Percentiles rank a stretch among this genome's conserved stretches.
phyloP scores from a whole-genome alignment of 192 early-diverging fungal genomes.

The Thoreauomyces humboldtii region DNA sequence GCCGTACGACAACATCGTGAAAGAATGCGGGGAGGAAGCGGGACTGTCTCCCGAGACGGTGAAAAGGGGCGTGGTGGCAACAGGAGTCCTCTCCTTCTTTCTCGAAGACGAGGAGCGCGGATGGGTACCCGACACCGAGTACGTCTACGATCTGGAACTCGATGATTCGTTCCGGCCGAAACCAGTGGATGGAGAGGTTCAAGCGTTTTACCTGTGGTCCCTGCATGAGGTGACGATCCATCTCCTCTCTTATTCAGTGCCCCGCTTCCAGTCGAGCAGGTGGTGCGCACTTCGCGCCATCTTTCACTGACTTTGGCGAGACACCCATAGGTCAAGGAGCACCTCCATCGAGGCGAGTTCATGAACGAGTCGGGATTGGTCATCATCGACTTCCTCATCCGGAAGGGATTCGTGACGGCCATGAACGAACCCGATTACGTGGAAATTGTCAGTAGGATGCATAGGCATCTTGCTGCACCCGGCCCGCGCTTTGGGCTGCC shows the following conservation, averaged over 20 bases:
- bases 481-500: conserved; percentile 44
- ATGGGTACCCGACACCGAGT: conserved; percentile 82
- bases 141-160: conserved; percentile 81
- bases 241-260: not conserved
- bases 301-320: too few relatives aligned
- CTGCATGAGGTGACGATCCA: conserved; percentile 68
- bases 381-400: conserved; percentile 82
- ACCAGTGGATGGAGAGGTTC: conserved; percentile 85
- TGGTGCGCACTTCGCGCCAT: too few relatives aligned
- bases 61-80: not conserved
- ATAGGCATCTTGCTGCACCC: conserved; percentile 67
- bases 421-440: conserved; percentile 83
- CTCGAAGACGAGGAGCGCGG: conserved; percentile 44
- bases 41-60: conserved; percentile 39
- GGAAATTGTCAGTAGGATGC: conserved; percentile 63
- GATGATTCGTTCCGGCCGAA: conserved; percentile 55
- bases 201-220: conserved; percentile 68
- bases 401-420: conserved; percentile 67
- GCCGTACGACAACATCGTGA: conserved; percentile 65
- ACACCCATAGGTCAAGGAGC: conserved; percentile 34
- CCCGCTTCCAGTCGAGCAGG: too few relatives aligned
- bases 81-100: conserved; percentile 72
- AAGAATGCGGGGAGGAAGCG: conserved; percentile 92
- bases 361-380: conserved; percentile 83
- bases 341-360: conserved; percentile 51